phyloP scores from a whole-genome alignment of 1,284 basidiomycete genomes.

The Lignosus rhinocerotis region DNA sequence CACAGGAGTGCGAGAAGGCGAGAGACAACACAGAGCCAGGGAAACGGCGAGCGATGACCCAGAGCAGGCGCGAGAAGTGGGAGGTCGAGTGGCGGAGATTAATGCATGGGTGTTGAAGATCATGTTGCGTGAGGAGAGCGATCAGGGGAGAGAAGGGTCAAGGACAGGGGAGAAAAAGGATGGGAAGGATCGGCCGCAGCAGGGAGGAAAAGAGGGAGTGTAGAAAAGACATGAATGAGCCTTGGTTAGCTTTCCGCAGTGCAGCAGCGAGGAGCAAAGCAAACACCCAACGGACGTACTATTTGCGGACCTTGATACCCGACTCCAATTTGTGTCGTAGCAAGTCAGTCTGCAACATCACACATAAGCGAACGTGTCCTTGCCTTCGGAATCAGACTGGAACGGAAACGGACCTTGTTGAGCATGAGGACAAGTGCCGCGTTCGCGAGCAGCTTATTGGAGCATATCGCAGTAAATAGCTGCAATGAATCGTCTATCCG shows the following conservation, averaged over 20 bases:
- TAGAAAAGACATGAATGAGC: background rate
- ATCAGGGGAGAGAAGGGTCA: background rate
- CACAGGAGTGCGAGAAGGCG: too few species aligned
- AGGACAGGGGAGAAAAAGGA: background rate
- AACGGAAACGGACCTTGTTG: conserved; percentile 57
- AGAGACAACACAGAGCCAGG: background rate
- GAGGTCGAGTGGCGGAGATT: background rate
- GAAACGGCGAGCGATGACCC: background rate
- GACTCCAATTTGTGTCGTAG: conserved; percentile 63
- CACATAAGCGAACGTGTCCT: background rate
- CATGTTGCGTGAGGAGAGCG: background rate
- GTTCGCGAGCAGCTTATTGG: conserved; percentile 70
- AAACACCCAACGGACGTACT: conserved; percentile 44
- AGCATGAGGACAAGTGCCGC: conserved; percentile 73
- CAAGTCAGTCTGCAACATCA: conserved; percentile 55
- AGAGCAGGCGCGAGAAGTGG: background rate
- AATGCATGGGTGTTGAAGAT: background rate
- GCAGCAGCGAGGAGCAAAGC: background rate
- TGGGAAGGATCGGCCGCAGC: conserved; percentile 18
- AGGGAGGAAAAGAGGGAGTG: conserved; percentile 1
- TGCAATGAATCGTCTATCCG: conserved; percentile 79
- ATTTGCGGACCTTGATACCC: conserved; percentile 68
- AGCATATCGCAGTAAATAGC: conserved; percentile 71
- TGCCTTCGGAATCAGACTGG: background rate
- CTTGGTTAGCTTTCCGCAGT: background rate